A percentile compares a stretch with the other conserved stretches of the same genome.
These are phyloP conservation scores for Calonectria pseudoreteaudii DNA, from an alignment of 2,329 filamentous ascomycete species.

Conservation along the genomic window DNA sequence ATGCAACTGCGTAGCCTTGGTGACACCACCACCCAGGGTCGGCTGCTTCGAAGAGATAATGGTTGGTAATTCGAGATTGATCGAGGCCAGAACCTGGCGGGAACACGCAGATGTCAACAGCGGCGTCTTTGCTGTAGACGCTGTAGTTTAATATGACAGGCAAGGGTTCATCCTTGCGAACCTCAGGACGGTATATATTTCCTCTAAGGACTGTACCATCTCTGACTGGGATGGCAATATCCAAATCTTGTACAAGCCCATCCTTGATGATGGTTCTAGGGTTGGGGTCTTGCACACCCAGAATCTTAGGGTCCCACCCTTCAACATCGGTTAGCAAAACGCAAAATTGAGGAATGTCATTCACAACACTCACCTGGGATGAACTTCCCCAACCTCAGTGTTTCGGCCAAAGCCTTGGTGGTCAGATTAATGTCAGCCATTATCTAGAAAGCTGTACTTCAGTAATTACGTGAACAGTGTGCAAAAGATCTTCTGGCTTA, in stretches of 20 bases:
- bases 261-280: background rate
- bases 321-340: background rate
- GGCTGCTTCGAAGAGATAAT: background rate
- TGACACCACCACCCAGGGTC: background rate
- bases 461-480: background rate
- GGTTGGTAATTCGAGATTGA: background rate
- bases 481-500: background rate
- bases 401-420: background rate
- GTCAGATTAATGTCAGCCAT: background rate
- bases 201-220: background rate
- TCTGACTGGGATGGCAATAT: background rate
- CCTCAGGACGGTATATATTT: background rate
- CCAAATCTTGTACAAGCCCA: background rate
- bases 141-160: background rate
- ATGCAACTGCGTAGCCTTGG: background rate
- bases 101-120: background rate
- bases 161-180: background rate
- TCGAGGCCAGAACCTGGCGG: background rate
- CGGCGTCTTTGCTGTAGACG: background rate
- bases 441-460: background rate
- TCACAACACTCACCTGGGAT: background rate
- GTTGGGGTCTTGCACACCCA: background rate
- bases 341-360: background rate
- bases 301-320: background rate
- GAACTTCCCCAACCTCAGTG: background rate